Evolutionary conservation across 805 yeast species (phyloP).

Genomic region (Cyberlindnera mrakii): DNA sequence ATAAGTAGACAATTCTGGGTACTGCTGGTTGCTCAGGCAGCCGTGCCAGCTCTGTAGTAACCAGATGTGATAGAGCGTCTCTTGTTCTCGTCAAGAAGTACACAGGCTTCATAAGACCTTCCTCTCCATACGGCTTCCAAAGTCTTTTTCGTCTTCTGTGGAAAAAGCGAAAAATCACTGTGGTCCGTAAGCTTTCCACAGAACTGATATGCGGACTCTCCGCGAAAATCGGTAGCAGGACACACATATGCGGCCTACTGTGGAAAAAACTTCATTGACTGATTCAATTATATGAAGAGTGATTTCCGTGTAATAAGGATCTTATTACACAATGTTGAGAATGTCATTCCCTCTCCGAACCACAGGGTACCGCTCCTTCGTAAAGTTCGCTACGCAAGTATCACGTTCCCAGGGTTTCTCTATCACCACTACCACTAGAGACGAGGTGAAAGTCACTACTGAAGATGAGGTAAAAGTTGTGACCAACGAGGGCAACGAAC

Average conservation of each 20-base stretch:
- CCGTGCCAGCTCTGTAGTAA: conserved; percentile 34
- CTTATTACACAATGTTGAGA: neutral
- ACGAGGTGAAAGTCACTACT: conserved; percentile 1
- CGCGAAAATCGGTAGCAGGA: no score
- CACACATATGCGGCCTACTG: no score
- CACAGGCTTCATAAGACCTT: conserved; percentile 16
- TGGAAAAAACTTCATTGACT: no score
- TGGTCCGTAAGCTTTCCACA: no score
- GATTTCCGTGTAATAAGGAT: no score
- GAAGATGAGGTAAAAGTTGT: conserved; percentile 1
- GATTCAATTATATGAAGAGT: no score
- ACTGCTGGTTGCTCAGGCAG: conserved; percentile 31
- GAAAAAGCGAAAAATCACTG: no score
- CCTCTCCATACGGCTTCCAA: neutral
- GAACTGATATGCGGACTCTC: no score
- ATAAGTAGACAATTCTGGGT: conserved; percentile 36
- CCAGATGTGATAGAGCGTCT: conserved; percentile 31
- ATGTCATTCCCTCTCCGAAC: neutral
- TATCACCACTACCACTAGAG: neutral
- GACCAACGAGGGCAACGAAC: neutral
- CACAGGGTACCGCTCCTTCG: conserved; percentile 4
- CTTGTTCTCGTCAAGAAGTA: conserved; percentile 40
- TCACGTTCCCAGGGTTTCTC: neutral
- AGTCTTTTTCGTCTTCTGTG: neutral
- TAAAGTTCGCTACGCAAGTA: conserved; percentile 6